phyloP scores from a whole-genome alignment of 768 basidiomycete species.

The Amanita molliuscula region DNA sequence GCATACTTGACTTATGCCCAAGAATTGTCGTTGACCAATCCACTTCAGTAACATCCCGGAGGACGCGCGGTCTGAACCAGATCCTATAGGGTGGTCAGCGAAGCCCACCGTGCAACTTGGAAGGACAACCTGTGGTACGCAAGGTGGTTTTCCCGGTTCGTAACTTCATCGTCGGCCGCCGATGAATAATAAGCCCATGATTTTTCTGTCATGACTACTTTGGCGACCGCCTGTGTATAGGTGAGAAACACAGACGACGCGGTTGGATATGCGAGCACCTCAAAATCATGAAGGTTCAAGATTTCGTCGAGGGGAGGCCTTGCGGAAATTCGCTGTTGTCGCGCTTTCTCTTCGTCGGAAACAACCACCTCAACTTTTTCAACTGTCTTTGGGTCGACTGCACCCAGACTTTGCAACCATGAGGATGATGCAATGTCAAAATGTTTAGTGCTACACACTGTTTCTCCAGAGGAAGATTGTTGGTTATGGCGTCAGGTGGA shows the following conservation, averaged over 20 bases:
- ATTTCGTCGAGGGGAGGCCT: slow-evolving; percentile 72
- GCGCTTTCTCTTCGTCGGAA: slow-evolving; percentile 61
- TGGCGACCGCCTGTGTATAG: slow-evolving; percentile 61
- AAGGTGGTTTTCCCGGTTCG: slow-evolving; percentile 78
- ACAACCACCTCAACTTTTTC: slow-evolving; percentile 51
- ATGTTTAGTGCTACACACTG: slow-evolving; percentile 37
- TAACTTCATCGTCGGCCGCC: slow-evolving; percentile 95
- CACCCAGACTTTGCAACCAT: slow-evolving; percentile 41
- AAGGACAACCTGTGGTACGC: slow-evolving; percentile 72
- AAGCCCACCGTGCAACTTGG: neutral
- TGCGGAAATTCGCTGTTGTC: slow-evolving; percentile 47
- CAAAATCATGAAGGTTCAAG: slow-evolving; percentile 90
- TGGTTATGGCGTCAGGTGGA: slow-evolving; percentile 71
- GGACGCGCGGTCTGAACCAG: slow-evolving; percentile 86
- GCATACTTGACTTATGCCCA: slow-evolving; percentile 65
- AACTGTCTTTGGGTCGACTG: slow-evolving; percentile 59
- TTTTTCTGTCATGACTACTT: slow-evolving; percentile 69
- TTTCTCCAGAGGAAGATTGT: slow-evolving; percentile 74
- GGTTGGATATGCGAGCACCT: slow-evolving; percentile 33
- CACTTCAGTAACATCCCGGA: slow-evolving; percentile 79
- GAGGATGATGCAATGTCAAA: neutral
- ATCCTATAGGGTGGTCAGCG: slow-evolving; percentile 27
- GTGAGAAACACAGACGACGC: neutral
- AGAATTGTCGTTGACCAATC: slow-evolving; percentile 80
- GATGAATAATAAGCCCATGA: slow-evolving; percentile 97